Percentiles rank a stretch among this genome's conserved stretches.
Evolutionary conservation across 129 eudicot species (phyloP).

Genomic region (Artemisia annua): DNA sequence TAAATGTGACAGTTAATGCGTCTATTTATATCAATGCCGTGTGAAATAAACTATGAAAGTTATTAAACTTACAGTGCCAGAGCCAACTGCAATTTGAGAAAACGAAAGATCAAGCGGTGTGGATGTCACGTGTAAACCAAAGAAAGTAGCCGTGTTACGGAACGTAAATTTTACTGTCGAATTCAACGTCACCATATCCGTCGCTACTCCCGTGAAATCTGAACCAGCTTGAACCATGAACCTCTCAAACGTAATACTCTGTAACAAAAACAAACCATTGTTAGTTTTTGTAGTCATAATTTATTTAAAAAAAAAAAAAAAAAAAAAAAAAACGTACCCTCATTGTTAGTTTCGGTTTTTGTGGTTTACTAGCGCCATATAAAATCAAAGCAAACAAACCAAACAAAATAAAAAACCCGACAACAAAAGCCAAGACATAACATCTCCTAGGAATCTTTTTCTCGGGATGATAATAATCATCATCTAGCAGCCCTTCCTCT

Average conservation of each 20-base stretch:
- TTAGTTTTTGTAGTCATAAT: too few species aligned
- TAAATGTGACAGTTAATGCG: not conserved
- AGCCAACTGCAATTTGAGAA: conserved; percentile 58
- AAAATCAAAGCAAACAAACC: conserved; percentile 64
- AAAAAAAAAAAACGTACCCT: conserved; percentile 36
- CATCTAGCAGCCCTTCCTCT: conserved; percentile 74
- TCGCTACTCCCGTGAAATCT: conserved; percentile 82
- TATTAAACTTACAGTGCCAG: conserved; percentile 63
- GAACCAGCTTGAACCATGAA: conserved; percentile 82
- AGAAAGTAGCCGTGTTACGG: conserved; percentile 81
- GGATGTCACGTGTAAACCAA: conserved; percentile 79
- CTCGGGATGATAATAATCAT: conserved; percentile 25
- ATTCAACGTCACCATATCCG: conserved; percentile 84
- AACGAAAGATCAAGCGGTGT: conserved; percentile 72
- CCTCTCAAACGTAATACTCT: conserved; percentile 81
- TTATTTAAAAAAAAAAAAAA: too few species aligned
- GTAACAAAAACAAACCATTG: not conserved
- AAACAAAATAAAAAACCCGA: conserved; percentile 59
- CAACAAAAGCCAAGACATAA: conserved; percentile 52
- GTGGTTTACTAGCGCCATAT: conserved; percentile 76
- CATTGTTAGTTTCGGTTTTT: conserved; percentile 66
- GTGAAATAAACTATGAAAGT: not conserved
- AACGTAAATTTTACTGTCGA: conserved; percentile 64
- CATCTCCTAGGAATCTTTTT: conserved; percentile 56
- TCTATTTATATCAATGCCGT: not conserved